phyloP scores from a whole-genome alignment of 306 rosid genomes.

The Dalbergia cultrata region DNA sequence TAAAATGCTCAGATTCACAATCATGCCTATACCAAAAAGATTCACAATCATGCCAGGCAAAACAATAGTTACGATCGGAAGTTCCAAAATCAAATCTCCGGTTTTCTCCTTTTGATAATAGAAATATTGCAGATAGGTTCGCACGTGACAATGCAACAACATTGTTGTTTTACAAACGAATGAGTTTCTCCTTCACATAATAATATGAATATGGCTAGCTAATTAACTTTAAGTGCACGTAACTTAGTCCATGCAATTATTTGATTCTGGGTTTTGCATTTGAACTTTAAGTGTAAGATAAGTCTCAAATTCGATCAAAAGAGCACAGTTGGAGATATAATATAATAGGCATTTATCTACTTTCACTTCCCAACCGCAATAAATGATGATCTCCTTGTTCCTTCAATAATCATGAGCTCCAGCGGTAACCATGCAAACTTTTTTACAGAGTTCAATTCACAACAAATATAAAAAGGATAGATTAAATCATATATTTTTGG shows the following conservation, averaged over 20 bases:
- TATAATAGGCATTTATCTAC: not conserved
- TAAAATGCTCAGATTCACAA: not conserved
- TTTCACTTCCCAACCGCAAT: not conserved
- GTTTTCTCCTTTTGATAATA: not conserved
- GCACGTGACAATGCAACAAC: not conserved
- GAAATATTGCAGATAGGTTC: not conserved
- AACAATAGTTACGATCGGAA: not conserved
- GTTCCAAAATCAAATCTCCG: not conserved
- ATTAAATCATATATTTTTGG: too few relatives aligned
- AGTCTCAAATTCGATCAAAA: not conserved
- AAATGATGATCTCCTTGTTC: not conserved
- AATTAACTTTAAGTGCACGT: not conserved
- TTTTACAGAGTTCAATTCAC: not conserved
- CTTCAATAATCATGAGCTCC: constrained; percentile 30
- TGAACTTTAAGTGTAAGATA: constrained; percentile 43
- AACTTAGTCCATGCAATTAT: constrained; percentile 11
- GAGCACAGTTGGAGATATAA: not conserved
- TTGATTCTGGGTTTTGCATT: constrained; percentile 3
- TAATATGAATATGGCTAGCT: constrained; percentile 1
- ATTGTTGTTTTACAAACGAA: not conserved
- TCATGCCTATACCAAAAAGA: not conserved
- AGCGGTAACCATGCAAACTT: not conserved
- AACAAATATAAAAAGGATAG: too few relatives aligned
- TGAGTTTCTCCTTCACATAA: constrained; percentile 5
- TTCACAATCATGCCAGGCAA: not conserved